phyloP scores from a whole-genome alignment of 768 basidiomycete genomes.

The Lactarius sp. region DNA sequence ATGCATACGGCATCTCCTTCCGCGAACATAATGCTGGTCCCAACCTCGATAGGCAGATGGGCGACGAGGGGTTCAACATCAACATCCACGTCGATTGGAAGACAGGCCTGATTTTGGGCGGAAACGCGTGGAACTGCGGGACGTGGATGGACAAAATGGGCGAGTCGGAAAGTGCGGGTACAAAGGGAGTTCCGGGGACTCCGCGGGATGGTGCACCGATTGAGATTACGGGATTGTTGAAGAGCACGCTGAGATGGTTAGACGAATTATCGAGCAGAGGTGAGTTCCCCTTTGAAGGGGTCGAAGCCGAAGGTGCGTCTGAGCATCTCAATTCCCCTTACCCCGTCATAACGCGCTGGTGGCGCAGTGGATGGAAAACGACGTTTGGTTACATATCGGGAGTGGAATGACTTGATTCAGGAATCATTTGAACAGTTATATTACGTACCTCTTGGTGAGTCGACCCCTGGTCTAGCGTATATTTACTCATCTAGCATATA shows the following conservation, averaged over 20 bases:
- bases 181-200: slow-evolving; percentile 92
- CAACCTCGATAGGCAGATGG: slow-evolving; percentile 98
- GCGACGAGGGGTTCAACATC: slow-evolving; percentile 86
- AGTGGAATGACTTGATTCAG: slow-evolving; percentile 86
- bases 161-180: slow-evolving; percentile 84
- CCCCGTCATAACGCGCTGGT: slow-evolving; percentile 7
- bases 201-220: slow-evolving; percentile 94
- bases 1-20: slow-evolving; percentile 89
- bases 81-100: slow-evolving; percentile 94
- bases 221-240: slow-evolving; percentile 90
- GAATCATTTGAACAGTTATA: slow-evolving; percentile 85
- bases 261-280: slow-evolving; percentile 56
- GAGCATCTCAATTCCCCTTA: neutral
- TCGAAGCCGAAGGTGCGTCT: slow-evolving; percentile 66
- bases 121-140: slow-evolving; percentile 81
- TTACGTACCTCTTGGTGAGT: slow-evolving; percentile 77
- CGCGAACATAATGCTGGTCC: slow-evolving; percentile 96
- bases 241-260: slow-evolving; percentile 92
- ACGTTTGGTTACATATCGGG: slow-evolving; percentile 75
- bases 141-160: slow-evolving; percentile 99
- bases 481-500: slow-evolving; percentile 28
- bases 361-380: slow-evolving; percentile 61
- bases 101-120: slow-evolving; percentile 86
- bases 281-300: slow-evolving; percentile 87
- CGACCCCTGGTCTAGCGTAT: neutral